Conservation (phyloP, 352 stramenopile genomes). For the Globisporangium cederbergense region DNA sequence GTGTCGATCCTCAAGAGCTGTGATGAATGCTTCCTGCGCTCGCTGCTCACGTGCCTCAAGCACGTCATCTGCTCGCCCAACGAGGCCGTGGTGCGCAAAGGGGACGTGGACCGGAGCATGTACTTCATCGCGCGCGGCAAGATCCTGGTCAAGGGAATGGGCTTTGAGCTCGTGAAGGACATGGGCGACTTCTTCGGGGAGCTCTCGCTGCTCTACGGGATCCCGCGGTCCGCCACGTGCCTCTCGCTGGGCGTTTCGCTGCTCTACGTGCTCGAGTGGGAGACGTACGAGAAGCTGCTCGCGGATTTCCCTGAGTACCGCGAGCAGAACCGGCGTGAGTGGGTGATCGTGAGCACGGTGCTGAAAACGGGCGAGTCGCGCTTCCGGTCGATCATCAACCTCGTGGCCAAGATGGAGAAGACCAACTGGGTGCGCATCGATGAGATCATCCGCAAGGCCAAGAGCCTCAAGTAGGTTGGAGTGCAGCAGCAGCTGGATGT, state of each 20-base stretch:
- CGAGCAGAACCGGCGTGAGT: constrained; percentile 67
- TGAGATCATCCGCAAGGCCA: constrained; percentile 69
- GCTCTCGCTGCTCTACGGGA: constrained; percentile 57
- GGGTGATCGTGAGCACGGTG: constrained; percentile 69
- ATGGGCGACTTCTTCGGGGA: constrained; percentile 56
- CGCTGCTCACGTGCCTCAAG: constrained; percentile 55
- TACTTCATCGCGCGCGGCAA: constrained; percentile 71
- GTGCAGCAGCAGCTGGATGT: neutral
- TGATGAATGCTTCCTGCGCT: constrained; percentile 64
- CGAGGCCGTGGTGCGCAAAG: constrained; percentile 60
- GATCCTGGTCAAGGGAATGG: constrained; percentile 52
- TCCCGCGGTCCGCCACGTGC: constrained; percentile 71
- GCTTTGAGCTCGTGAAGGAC: constrained; percentile 72
- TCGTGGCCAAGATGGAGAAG: constrained; percentile 60
- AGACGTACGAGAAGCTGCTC: constrained; percentile 66
- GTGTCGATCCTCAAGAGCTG: constrained; percentile 67
- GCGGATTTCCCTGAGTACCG: constrained; percentile 74
- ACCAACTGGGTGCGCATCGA: constrained; percentile 62
- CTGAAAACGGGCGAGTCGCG: constrained; percentile 53
- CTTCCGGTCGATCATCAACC: constrained; percentile 65
- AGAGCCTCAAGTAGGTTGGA: constrained; percentile 43
- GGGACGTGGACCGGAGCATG: constrained; percentile 68
- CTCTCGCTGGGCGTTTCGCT: constrained; percentile 59
- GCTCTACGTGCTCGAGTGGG: constrained; percentile 78
- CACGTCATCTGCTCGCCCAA: constrained; percentile 63